Evolutionary conservation across 2,329 filamentous ascomycete genomes (phyloP).

Genomic region (Exophiala oligosperma): DNA sequence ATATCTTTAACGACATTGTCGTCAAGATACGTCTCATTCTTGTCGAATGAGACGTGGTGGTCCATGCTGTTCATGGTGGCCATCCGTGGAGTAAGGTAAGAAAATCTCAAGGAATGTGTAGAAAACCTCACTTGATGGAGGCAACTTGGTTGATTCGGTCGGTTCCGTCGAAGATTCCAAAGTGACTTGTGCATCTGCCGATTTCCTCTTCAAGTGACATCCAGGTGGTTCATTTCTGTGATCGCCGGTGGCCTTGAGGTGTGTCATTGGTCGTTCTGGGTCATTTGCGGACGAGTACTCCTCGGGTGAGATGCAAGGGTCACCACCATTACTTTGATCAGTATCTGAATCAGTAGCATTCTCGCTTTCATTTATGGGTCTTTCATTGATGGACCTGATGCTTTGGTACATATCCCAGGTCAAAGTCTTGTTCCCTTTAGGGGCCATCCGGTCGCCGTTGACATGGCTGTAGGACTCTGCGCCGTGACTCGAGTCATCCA

Average conservation of each 20-base stretch:
- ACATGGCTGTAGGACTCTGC: conserved; percentile 65
- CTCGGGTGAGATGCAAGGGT: not conserved
- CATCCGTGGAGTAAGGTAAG: too few relatives aligned
- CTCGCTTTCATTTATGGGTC: conserved; percentile 46
- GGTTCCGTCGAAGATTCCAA: not conserved
- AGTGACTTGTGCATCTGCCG: conserved; percentile 1
- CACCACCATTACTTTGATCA: not conserved
- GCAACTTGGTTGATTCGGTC: conserved; percentile 19
- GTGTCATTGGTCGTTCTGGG: conserved; percentile 23
- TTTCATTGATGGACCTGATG: conserved; percentile 62
- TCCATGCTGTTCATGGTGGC: too few relatives aligned
- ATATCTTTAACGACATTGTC: too few relatives aligned
- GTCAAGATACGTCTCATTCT: too few relatives aligned
- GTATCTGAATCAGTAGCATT: conserved; percentile 37
- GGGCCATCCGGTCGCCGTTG: conserved; percentile 71
- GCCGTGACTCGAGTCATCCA: conserved; percentile 58
- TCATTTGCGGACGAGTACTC: conserved; percentile 12
- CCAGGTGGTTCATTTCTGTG: conserved; percentile 15
- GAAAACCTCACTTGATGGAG: conserved; percentile 3
- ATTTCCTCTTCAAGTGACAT: conserved; percentile 19
- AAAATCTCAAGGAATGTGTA: too few relatives aligned
- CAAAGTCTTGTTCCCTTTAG: conserved; percentile 11
- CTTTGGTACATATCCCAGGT: conserved; percentile 60
- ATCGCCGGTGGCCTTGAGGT: conserved; percentile 19
- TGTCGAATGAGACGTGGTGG: too few relatives aligned